These are phyloP conservation scores for Citrus medica DNA, from an alignment of 345 rosid species.

Conservation along the genomic window DNA sequence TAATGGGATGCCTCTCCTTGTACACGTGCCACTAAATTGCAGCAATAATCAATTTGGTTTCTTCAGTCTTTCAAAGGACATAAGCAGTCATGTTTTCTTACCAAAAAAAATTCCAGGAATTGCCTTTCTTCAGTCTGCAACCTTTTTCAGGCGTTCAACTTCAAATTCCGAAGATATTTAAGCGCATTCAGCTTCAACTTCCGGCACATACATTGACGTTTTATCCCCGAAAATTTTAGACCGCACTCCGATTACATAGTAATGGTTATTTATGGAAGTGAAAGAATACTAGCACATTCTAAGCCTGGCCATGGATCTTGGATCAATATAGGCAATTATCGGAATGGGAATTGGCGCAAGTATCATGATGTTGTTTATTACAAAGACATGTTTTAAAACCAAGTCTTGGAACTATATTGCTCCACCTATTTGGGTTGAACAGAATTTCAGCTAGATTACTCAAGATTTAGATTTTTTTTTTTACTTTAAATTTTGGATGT, in stretches of 20 bases:
- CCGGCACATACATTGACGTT: no score
- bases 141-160: not conserved
- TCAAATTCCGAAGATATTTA: no score
- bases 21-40: not conserved
- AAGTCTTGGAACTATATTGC: no score
- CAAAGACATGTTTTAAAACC: no score
- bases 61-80: not conserved
- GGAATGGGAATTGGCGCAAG: no score
- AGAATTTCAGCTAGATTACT: not conserved
- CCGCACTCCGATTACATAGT: not conserved
- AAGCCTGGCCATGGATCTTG: no score
- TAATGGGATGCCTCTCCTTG: not conserved
- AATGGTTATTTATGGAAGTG: not conserved
- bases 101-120: not conserved
- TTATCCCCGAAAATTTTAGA: not conserved
- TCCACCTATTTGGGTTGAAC: no score
- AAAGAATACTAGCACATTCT: not conserved
- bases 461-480: no score
- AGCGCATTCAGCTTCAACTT: not conserved
- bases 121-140: not conserved
- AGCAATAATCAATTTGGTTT: not conserved
- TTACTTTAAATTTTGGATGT: no score
- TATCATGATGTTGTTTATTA: no score
- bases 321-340: no score
- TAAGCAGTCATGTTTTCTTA: not conserved